phyloP scores from a whole-genome alignment of 805 yeast species.

The Pichia manshurica region DNA sequence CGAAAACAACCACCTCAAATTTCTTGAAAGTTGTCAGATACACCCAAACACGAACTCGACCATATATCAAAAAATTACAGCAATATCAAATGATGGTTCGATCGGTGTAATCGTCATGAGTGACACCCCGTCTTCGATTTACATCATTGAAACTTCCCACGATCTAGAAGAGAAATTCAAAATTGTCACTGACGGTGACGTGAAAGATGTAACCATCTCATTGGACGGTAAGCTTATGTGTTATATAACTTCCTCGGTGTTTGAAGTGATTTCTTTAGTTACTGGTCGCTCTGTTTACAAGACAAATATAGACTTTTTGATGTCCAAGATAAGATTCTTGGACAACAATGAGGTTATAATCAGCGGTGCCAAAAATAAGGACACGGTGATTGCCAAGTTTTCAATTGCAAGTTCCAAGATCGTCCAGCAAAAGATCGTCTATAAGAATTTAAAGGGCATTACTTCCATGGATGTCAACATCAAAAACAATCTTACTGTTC shows the following conservation, averaged over 20 bases:
- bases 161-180: constrained; percentile 49
- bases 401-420: constrained; percentile 38
- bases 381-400: constrained; percentile 39
- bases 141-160: constrained; percentile 48
- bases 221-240: constrained; percentile 62
- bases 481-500: constrained; percentile 38
- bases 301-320: constrained; percentile 20
- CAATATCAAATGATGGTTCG: constrained; percentile 51
- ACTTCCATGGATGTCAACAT: constrained; percentile 44
- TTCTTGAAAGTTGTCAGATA: constrained; percentile 54
- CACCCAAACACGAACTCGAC: constrained; percentile 43
- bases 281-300: constrained; percentile 38
- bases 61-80: constrained; percentile 60
- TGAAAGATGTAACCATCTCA: constrained; percentile 61
- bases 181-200: constrained; percentile 47
- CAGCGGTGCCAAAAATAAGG: constrained; percentile 42
- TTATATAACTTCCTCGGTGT: constrained; percentile 50
- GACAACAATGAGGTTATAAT: constrained; percentile 35
- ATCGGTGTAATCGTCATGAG: constrained; percentile 69
- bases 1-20: constrained; percentile 56
- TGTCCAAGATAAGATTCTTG: constrained; percentile 30
- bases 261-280: constrained; percentile 47
- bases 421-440: constrained; percentile 37
- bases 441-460: constrained; percentile 48
- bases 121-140: constrained; percentile 55